Conservation (phyloP, 805 yeast genomes). For the Wickerhamomyces ciferrii region DNA sequence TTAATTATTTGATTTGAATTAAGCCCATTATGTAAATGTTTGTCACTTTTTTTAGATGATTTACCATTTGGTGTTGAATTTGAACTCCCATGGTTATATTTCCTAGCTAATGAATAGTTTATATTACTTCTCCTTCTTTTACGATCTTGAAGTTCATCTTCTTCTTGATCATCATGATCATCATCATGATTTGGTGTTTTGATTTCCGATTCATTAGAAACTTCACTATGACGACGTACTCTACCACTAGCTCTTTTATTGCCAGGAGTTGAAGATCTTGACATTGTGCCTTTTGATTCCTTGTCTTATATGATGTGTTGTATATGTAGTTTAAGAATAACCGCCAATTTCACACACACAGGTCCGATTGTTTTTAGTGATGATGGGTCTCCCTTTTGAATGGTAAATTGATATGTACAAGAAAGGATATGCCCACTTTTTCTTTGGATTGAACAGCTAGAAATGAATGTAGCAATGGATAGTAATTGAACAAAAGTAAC, state of each 20-base stretch:
- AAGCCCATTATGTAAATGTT: background rate
- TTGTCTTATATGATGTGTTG: too few relatives aligned
- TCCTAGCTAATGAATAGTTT: constrained; percentile 2
- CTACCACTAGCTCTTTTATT: background rate
- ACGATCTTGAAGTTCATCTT: background rate
- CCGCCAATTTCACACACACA: background rate
- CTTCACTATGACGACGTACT: background rate
- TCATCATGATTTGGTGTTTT: background rate
- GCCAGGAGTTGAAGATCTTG: background rate
- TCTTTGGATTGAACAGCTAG: too few relatives aligned
- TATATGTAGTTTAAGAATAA: background rate
- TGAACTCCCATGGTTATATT: background rate
- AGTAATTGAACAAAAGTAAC: too few relatives aligned
- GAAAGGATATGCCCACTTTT: background rate
- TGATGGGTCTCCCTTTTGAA: background rate
- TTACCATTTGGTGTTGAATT: background rate
- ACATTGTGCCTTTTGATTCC: background rate
- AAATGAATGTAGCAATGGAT: too few relatives aligned
- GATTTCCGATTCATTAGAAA: background rate
- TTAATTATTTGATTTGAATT: background rate
- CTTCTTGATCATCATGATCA: background rate
- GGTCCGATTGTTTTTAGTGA: background rate
- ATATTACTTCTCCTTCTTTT: constrained; percentile 14
- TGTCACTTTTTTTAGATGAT: background rate
- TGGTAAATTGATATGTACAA: background rate